Percentiles rank a stretch among this genome's conserved stretches.
Evolutionary conservation across 73 alveolate genomes (phyloP).

Genomic region (Effrenium voratum): DNA sequence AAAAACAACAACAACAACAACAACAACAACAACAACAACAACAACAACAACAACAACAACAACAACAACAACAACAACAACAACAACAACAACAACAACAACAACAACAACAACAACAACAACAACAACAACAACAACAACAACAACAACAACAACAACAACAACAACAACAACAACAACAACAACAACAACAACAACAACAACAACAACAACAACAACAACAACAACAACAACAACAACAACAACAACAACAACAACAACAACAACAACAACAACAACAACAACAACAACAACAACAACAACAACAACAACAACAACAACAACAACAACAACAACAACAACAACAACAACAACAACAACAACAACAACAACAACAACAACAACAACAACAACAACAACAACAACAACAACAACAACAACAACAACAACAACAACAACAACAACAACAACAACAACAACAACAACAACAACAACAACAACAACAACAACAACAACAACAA

Average conservation of each 20-base stretch:
- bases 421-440: neutral
- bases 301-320: neutral
- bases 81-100: neutral
- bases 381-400: neutral
- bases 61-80: neutral
- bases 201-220: too few relatives aligned
- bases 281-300: neutral
- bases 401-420: neutral
- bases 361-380: neutral
- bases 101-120: neutral
- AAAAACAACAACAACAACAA: neutral
- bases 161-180: neutral
- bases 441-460: neutral
- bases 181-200: neutral
- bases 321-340: too few relatives aligned
- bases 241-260: neutral
- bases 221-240: neutral
- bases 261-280: neutral
- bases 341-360: neutral
- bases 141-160: neutral
- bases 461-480: neutral
- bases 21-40: neutral
- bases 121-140: neutral
- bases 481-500: neutral
- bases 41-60: neutral